Base-by-base conservation (phyloP, 441 rosid species). In the Adansonia grandidieri region DNA sequence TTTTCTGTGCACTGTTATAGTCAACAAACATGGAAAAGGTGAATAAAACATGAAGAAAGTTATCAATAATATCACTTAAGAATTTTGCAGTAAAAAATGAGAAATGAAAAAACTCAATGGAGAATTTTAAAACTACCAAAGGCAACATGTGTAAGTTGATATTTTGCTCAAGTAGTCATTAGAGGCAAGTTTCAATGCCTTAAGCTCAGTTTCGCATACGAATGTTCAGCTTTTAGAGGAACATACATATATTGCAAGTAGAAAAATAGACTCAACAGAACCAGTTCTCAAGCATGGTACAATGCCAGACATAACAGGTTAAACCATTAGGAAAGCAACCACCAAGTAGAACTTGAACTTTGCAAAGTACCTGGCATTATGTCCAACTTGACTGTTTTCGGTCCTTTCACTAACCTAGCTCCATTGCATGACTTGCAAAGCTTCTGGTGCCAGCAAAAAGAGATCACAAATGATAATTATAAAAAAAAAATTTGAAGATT, bases 401-500 rank as follows among this genome's bases (percentile, higher is more conserved):
- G 75, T 86, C 99, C 98, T 81, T 79, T 85, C 77, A 90, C 89
- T 73, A 94, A 95, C 83, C 88, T 89, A 61, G 82, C 87, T 45
- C 99, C 99, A 85, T 86, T 89, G 85, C 99, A 96, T 62, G 96
- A 83, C 83, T 85, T 93, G 94, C 99, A 96, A 74, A 91, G 78
- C 75, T 90, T 94, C 99, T 96, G 85, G 83, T 22, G 84, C 68
- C 74, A 79, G 47, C 78, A 83, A 81, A 32, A 73, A 79, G 69
- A 71, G 40, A 32, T 14, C 14, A 78, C 11, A 56, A 22, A 67
- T 47, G 28, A 13, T 4, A 60, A 50, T 47, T 62, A n/a, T 17
- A 22, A 71, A 32, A 32, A 32, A 32, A 32, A 32, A 58, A 17
- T n/a, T 47, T 42, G 6, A 44, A 61, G 24, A 11, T 73, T 71